These are phyloP conservation scores for Hevea brasiliensis DNA, from an alignment of 345 rosid species.

Conservation along the genomic window DNA sequence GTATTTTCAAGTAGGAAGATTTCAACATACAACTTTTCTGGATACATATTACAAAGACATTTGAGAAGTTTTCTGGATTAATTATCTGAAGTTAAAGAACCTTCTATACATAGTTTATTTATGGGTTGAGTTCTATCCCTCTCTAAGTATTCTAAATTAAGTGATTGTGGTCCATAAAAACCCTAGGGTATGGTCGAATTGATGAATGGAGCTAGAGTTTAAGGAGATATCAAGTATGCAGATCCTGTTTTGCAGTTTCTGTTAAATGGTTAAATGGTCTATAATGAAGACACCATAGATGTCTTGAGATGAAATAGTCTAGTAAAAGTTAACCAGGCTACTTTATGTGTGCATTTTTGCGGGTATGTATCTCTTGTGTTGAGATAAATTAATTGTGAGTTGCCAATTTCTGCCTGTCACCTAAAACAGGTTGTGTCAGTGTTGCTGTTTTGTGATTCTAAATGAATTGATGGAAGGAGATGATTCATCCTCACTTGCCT, in stretches of 20 bases:
- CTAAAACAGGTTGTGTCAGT: neutral
- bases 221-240: neutral
- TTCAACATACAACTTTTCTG: neutral
- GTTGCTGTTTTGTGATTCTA: neutral
- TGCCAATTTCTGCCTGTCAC: no score
- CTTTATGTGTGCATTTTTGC: neutral
- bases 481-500: neutral
- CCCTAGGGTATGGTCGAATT: neutral
- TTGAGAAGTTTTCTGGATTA: neutral
- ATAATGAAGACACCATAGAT: neutral
- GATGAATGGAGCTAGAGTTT: neutral
- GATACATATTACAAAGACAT: neutral
- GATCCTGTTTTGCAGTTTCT: neutral
- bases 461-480: neutral
- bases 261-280: neutral
- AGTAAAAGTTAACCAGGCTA: neutral
- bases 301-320: neutral
- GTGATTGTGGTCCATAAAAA: neutral
- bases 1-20: neutral
- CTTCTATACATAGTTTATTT: neutral
- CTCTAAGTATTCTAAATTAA: neutral
- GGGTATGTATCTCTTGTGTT: neutral
- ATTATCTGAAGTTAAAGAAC: neutral
- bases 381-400: neutral
- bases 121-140: neutral